Conservation (phyloP, 352 stramenopile species). For the Globisporangium takayamanum region DNA sequence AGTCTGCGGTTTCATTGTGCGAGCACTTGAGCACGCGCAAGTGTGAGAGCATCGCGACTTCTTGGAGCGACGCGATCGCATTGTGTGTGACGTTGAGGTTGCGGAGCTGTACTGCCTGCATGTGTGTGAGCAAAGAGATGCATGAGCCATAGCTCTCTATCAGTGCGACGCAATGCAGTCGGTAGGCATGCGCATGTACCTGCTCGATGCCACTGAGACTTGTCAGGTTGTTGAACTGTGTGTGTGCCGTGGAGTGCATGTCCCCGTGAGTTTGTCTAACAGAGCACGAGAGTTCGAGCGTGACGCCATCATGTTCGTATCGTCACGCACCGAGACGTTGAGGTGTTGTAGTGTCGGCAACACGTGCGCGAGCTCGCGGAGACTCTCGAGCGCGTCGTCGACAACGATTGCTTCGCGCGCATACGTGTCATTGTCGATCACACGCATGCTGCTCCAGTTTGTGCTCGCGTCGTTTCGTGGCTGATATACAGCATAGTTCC, state of each 20-base stretch:
- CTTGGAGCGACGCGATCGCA: slow-evolving; percentile 31
- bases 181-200: slow-evolving; percentile 14
- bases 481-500: not conserved
- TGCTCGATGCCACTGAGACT: slow-evolving; percentile 34
- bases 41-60: slow-evolving; percentile 30
- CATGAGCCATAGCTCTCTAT: not conserved
- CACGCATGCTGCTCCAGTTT: slow-evolving; percentile 22
- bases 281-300: not conserved
- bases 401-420: slow-evolving; percentile 40
- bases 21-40: slow-evolving; percentile 50
- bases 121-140: too few relatives aligned
- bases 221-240: slow-evolving; percentile 60
- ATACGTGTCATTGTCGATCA: slow-evolving; percentile 17
- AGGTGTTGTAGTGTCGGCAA: slow-evolving; percentile 34
- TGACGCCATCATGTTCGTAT: not conserved
- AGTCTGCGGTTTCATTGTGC: slow-evolving; percentile 43
- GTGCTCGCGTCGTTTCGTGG: slow-evolving; percentile 4
- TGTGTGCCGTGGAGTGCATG: not conserved
- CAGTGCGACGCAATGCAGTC: not conserved
- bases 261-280: not conserved
- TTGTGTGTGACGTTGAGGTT: slow-evolving; percentile 68
- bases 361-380: slow-evolving; percentile 15
- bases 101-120: slow-evolving; percentile 32
- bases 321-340: slow-evolving; percentile 42
- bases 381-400: slow-evolving; percentile 40